Evolutionary conservation across 306 rosid species (phyloP).

Genomic region (Vigna mungo): DNA sequence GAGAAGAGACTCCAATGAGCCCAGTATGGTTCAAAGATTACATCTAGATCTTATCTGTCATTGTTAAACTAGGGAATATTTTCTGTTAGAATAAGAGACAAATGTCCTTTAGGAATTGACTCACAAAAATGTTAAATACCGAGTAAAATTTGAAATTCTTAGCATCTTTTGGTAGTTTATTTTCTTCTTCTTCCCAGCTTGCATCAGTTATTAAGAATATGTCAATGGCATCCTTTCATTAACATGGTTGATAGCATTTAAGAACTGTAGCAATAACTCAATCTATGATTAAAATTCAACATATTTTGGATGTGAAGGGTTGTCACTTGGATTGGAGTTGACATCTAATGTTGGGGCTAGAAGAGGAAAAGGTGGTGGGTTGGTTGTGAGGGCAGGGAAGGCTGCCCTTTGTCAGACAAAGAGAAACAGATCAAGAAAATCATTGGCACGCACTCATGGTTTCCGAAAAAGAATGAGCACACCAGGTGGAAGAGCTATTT

Average conservation of each 20-base stretch:
- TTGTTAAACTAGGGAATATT: too few relatives aligned
- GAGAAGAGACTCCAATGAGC: neutral
- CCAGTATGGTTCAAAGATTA: neutral
- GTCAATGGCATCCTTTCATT: neutral
- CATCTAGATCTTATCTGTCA: too few relatives aligned
- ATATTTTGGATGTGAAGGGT: constrained; percentile 51
- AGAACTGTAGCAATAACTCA: neutral
- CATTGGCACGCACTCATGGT: constrained; percentile 89
- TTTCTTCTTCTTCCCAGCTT: neutral
- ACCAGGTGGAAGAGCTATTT: constrained; percentile 75
- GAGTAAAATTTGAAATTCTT: too few relatives aligned
- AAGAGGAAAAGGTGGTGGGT: constrained; percentile 55
- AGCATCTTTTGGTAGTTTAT: too few relatives aligned
- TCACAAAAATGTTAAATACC: too few relatives aligned
- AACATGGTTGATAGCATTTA: neutral
- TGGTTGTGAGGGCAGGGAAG: constrained; percentile 90
- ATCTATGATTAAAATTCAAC: neutral
- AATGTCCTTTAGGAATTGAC: too few relatives aligned
- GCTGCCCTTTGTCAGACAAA: constrained; percentile 81
- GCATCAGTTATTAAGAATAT: neutral
- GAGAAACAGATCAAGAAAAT: constrained; percentile 89
- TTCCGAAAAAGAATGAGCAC: constrained; percentile 91
- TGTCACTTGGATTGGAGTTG: constrained; percentile 69
- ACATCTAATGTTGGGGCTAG: constrained; percentile 52
- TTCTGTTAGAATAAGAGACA: too few relatives aligned